Evolutionary conservation across 2,329 filamentous ascomycete species (phyloP).

Genomic region (Fusarium verticillioides): DNA sequence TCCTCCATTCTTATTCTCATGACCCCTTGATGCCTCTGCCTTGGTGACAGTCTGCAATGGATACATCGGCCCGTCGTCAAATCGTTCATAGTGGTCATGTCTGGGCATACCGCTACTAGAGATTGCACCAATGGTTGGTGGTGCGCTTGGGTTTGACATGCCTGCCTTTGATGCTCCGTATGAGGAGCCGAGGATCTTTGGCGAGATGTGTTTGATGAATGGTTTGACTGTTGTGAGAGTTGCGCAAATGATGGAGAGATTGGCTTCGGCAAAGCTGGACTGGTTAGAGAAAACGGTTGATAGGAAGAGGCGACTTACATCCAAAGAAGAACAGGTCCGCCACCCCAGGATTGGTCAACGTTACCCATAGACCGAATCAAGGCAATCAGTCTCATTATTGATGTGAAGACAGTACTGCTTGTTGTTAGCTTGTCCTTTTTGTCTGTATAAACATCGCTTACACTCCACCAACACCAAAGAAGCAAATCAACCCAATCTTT

Average conservation of each 20-base stretch:
- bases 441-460: not conserved
- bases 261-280: constrained; percentile 22
- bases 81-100: constrained; percentile 13
- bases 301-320: constrained; percentile 1
- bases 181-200: constrained; percentile 12
- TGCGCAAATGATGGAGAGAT: constrained; percentile 31
- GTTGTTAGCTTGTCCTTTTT: not conserved
- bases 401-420: constrained; percentile 26
- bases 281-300: not conserved
- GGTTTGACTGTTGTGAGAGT: constrained; percentile 23
- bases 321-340: constrained; percentile 27
- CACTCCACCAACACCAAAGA: constrained; percentile 17
- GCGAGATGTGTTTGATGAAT: constrained; percentile 27
- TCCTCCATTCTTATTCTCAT: not conserved
- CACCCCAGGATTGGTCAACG: constrained; percentile 16
- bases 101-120: not conserved
- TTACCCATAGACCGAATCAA: constrained; percentile 15
- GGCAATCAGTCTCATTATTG: constrained; percentile 24
- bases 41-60: constrained; percentile 9
- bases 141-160: constrained; percentile 18
- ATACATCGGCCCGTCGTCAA: constrained; percentile 13
- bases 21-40: not conserved
- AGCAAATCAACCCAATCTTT: constrained; percentile 20
- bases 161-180: not conserved
- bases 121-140: constrained; percentile 18